Conservation (phyloP, 225 moss, liverwort and hornwort genomes). For the Thuidium tamariscinum region DNA sequence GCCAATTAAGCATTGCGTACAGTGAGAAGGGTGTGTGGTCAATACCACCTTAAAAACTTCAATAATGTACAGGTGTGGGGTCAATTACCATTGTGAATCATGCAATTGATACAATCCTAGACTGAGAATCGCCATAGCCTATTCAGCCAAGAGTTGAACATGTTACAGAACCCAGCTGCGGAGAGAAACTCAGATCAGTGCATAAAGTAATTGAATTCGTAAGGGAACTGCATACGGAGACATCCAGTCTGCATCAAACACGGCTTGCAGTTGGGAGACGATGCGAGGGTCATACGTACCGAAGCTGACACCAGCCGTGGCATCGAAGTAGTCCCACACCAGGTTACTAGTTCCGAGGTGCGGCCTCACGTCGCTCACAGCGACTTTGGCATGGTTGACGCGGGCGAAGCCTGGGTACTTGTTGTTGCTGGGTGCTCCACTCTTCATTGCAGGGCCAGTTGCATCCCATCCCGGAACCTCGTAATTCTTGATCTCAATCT, state of each 20-base stretch:
- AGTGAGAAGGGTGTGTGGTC: background rate
- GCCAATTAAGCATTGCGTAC: background rate
- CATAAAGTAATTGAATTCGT: no score
- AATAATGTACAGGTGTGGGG: no score
- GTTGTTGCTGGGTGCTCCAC: constrained; percentile 17
- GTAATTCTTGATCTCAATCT: constrained; percentile 36
- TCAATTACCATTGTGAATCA: background rate
- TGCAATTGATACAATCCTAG: background rate
- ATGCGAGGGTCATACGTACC: constrained; percentile 35
- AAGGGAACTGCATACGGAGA: constrained; percentile 32
- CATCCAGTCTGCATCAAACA: constrained; percentile 46
- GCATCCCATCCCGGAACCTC: constrained; percentile 44
- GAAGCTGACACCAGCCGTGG: constrained; percentile 50
- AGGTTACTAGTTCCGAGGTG: constrained; percentile 59
- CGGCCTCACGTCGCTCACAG: constrained; percentile 55
- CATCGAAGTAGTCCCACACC: constrained; percentile 62
- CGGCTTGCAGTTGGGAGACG: constrained; percentile 37
- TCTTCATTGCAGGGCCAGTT: constrained; percentile 23
- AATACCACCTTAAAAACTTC: background rate
- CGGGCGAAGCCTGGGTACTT: constrained; percentile 39
- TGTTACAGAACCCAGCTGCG: background rate
- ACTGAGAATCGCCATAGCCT: background rate
- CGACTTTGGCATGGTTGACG: constrained; percentile 64
- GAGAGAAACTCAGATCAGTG: background rate
- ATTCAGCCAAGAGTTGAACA: background rate